Conservation (phyloP, 2,329 filamentous ascomycete species). For the Microascus cirrosus region DNA sequence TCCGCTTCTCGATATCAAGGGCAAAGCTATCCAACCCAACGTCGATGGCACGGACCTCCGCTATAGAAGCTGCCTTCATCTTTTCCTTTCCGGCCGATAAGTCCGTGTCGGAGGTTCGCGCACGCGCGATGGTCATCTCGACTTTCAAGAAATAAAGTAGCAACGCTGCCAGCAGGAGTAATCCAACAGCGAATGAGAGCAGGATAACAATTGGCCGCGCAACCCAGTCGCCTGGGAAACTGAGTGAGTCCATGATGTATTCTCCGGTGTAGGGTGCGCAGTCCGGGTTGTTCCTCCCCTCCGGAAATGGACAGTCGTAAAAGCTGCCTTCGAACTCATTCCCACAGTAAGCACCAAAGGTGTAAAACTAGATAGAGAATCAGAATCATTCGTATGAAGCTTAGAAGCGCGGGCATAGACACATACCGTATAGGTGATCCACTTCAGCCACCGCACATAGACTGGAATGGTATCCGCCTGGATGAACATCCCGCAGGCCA, state of each 20-base stretch:
- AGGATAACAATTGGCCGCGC: conserved; percentile 53
- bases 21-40: conserved; percentile 55
- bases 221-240: conserved; percentile 58
- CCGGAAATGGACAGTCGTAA: conserved; percentile 58
- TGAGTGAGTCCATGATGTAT: conserved; percentile 59
- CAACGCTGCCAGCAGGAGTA: conserved; percentile 48
- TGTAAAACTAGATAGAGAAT: conserved; percentile 45
- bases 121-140: conserved; percentile 58
- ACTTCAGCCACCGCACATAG: conserved; percentile 71
- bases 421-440: conserved; percentile 46
- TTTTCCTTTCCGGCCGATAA: conserved; percentile 61
- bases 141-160: conserved; percentile 53
- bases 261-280: conserved; percentile 59
- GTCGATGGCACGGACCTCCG: conserved; percentile 47
- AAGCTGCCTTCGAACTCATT: conserved; percentile 66
- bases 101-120: conserved; percentile 47
- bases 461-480: conserved; percentile 62
- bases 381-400: neutral
- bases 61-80: conserved; percentile 41
- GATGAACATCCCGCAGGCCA: conserved; percentile 68
- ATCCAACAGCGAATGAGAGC: conserved; percentile 50
- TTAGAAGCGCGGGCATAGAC: conserved; percentile 8
- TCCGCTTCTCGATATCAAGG: conserved; percentile 52
- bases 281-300: conserved; percentile 49
- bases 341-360: conserved; percentile 56